Base-by-base conservation (phyloP, 805 yeast species). In the Wickerhamomyces strasburgensis region DNA sequence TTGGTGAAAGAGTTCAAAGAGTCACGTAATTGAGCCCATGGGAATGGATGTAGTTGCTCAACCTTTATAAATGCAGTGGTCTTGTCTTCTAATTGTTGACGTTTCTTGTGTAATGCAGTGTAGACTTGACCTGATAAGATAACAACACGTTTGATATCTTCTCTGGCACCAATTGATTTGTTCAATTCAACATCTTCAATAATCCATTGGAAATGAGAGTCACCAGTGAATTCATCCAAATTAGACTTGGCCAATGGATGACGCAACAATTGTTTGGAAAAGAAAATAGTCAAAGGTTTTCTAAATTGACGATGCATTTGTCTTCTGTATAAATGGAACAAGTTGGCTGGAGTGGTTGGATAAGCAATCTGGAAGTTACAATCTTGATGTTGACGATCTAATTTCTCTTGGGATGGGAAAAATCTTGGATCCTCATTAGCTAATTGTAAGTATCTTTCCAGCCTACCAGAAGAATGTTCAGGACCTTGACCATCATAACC, bases 401-500 rank as follows among this genome's bases (percentile, higher is more conserved):
- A 74, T 67, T 87, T 86, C 56, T 83, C 89, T 42, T 72, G 79
- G 29, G 86, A 63, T 61, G 99, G 99, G 95, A 86, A 93, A 55
- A 58, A 67, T 68, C 98, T 84, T 56, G 86, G 87, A 64, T 93
- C 98, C 70, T 93, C 99, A 62, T 89, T 89, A 59, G 96, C 83
- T 60, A 93, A 68, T 71, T 86, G 96, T 65, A 93, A 74, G 70
- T 88, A 93, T 72, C 99, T 82, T 72, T 93, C 99, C 38, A 93
- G 67, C 75, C 98, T 83, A 57, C 95, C 98, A 39, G 96, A 85
- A 19, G 98, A 93, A 69, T 93, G 99, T 72, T 93, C 99, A 49
- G 99, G 98, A 57, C 99, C 99, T 72, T 93, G 98, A 51, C 99
- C 99, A 63, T 93, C 99, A 64, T 89, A 93, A 70, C 99, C 99